Conservation (phyloP, 345 rosid genomes). For the Draba incana region DNA sequence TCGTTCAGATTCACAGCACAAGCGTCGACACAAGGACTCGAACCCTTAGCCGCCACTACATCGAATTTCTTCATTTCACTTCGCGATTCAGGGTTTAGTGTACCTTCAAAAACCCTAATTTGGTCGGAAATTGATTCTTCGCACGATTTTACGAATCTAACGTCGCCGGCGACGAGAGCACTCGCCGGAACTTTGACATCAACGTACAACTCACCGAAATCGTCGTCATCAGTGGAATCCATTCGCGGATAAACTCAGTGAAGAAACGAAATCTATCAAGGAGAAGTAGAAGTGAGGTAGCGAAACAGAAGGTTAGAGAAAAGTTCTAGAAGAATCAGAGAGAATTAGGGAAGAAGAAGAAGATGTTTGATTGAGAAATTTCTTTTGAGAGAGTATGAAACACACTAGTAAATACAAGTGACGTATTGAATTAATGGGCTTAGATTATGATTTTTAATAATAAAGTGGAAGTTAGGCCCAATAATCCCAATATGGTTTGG, state of each 20-base stretch:
- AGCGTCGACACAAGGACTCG: slow-evolving; percentile 13
- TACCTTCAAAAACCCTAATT: neutral
- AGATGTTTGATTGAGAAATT: no score
- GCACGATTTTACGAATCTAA: slow-evolving; percentile 18
- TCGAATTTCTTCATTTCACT: slow-evolving; percentile 5
- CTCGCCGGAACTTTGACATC: slow-evolving; percentile 50
- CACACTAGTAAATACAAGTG: no score
- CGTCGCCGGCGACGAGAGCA: slow-evolving; percentile 33
- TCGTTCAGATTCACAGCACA: slow-evolving; percentile 20
- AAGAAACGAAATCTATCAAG: neutral
- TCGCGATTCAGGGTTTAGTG: slow-evolving; percentile 14
- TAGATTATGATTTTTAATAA: no score
- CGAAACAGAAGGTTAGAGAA: no score
- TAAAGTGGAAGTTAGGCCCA: no score
- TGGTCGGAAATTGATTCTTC: slow-evolving; percentile 24
- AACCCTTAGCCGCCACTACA: slow-evolving; percentile 24
- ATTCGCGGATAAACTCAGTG: slow-evolving; percentile 20
- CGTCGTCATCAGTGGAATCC: slow-evolving; percentile 62
- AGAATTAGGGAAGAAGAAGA: no score
- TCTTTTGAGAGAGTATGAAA: no score
- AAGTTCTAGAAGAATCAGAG: no score
- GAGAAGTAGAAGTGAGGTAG: no score
- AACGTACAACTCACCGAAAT: slow-evolving; percentile 65
- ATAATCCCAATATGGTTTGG: no score
- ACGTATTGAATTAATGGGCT: no score